Evolutionary conservation across 2,329 filamentous ascomycete species (phyloP).

Genomic region (Penicillium olsonii): DNA sequence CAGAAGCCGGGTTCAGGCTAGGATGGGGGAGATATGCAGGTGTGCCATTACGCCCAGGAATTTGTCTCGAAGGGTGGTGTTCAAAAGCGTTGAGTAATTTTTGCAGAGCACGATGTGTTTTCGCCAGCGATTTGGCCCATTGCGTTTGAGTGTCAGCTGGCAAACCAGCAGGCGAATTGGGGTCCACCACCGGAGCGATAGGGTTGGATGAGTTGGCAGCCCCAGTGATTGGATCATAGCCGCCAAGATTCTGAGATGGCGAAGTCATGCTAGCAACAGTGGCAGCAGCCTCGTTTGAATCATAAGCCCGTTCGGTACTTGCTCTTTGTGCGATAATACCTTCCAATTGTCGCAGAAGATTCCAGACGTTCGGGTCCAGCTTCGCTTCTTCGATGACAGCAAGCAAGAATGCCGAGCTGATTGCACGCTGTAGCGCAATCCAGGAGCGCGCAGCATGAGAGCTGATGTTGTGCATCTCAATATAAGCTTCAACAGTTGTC

Average conservation of each 20-base stretch:
- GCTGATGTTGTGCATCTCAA: slow-evolving; percentile 53
- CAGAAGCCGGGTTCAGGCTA: slow-evolving; percentile 14
- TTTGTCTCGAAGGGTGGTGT: slow-evolving; percentile 22
- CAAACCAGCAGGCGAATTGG: slow-evolving; percentile 30
- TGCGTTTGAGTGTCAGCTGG: slow-evolving; percentile 41
- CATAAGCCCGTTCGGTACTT: slow-evolving; percentile 35
- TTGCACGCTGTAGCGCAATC: slow-evolving; percentile 50
- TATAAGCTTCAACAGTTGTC: slow-evolving; percentile 60
- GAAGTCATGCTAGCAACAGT: slow-evolving; percentile 20
- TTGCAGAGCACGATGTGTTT: slow-evolving; percentile 48
- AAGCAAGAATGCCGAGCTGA: slow-evolving; percentile 50
- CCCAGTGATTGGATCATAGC: slow-evolving; percentile 31
- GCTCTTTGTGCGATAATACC: slow-evolving; percentile 47
- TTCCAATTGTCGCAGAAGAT: slow-evolving; percentile 45
- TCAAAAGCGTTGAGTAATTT: slow-evolving; percentile 47
- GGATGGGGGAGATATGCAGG: slow-evolving; percentile 22
- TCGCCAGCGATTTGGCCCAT: slow-evolving; percentile 49
- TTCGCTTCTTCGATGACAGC: slow-evolving; percentile 49
- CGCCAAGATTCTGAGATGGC: slow-evolving; percentile 17
- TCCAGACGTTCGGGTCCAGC: slow-evolving; percentile 41
- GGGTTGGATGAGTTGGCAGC: slow-evolving; percentile 30
- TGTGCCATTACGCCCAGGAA: slow-evolving; percentile 15
- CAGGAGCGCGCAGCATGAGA: slow-evolving; percentile 48
- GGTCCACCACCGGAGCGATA: slow-evolving; percentile 28
- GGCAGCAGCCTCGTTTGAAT: slow-evolving; percentile 15